A percentile compares a stretch with the other conserved stretches of the same genome.
phyloP scores from a whole-genome alignment of 139 green algal species.

The Chara braunii region DNA sequence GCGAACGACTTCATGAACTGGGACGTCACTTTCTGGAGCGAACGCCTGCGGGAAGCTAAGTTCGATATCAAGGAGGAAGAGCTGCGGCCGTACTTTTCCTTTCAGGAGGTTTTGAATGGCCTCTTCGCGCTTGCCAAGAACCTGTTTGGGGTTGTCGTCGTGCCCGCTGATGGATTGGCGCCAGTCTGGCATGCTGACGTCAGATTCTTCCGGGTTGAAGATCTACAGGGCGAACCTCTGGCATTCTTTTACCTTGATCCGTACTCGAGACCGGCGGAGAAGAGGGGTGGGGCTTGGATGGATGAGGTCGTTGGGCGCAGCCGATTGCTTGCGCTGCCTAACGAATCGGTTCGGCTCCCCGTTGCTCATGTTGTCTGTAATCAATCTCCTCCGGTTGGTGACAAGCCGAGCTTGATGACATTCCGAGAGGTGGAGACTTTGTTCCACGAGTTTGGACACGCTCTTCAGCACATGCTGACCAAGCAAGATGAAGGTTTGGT shows the following conservation, averaged over 20 bases:
- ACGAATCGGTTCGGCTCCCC: slow-evolving; percentile 69
- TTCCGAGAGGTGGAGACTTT: slow-evolving; percentile 92
- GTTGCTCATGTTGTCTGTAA: slow-evolving; percentile 96
- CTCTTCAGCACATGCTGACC: slow-evolving; percentile 79
- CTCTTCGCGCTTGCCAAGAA: slow-evolving; percentile 76
- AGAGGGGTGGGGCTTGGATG: slow-evolving; percentile 93
- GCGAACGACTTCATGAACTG: slow-evolving; percentile 55
- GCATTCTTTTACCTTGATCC: slow-evolving; percentile 95
- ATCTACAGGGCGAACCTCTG: slow-evolving; percentile 49
- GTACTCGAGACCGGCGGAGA: slow-evolving; percentile 86
- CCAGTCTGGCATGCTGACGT: slow-evolving; percentile 84
- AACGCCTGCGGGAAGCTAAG: slow-evolving; percentile 61
- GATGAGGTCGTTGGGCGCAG: slow-evolving; percentile 67
- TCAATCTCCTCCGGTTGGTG: slow-evolving; percentile 79
- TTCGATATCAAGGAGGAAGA: slow-evolving; percentile 81
- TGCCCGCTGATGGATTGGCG: slow-evolving; percentile 70
- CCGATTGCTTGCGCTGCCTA: slow-evolving; percentile 37
- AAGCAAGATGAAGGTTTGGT: slow-evolving; percentile 72
- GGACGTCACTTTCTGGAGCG: slow-evolving; percentile 85
- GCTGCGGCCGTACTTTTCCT: slow-evolving; percentile 85
- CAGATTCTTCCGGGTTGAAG: slow-evolving; percentile 73
- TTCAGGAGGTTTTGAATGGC: slow-evolving; percentile 68
- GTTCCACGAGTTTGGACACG: slow-evolving; percentile 90
- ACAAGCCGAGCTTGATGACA: slow-evolving; percentile 88
- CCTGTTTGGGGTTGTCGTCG: slow-evolving; percentile 80